Evolutionary conservation across 192 early-diverging fungal species (phyloP), one percentile per base, ranked within the genome.

Genomic region (Coemansia sp.): DNA sequence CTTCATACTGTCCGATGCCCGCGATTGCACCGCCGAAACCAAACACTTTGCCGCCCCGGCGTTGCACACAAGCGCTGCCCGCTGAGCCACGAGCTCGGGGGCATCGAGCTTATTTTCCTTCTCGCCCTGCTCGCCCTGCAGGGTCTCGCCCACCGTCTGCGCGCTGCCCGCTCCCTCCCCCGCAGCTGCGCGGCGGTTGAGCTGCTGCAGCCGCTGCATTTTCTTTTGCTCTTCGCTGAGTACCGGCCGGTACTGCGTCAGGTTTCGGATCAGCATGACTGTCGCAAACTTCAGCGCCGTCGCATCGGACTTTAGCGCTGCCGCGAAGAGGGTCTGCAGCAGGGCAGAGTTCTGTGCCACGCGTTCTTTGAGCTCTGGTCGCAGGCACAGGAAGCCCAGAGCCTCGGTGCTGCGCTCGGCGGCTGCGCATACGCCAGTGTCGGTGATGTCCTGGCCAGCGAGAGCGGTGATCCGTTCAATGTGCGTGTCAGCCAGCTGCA

Each of bases 201-300:
- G 77, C 28, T 82, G 82, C 51, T 88, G 82, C 47, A 98, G 65
- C 62, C 92, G 89, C 46, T 85, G 66, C 67, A 92, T 73, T 44
- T 94, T 89, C 64, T 88, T 76, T 64, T 98, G 88, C 67, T 94
- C 90, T 31, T 90, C 87, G 42, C 78, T 85, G 24, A 95, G 66
- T 24, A 84, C 77, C 30, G 82, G 83, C 21, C 81, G 73, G 69
- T 89, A 89, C 23, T 67, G 71, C 0, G 91, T 92, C 43, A 96
- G 63, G 69, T 95, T 94, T 30, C 75, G 71, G 29, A 95, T 70
- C 6, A 98, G 87, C 52, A 84, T 87, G 30, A 83, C 82, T 5
- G 91, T 62, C 6, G 89, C 90, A 64, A 89, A 98, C 27, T 84
- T 77, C 4, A 92, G 73, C 23, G 85, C 60, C n/a, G 78, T 65